Conservation (phyloP, 176 grass and related monocot species). For the Thinopyrum elongatum region DNA sequence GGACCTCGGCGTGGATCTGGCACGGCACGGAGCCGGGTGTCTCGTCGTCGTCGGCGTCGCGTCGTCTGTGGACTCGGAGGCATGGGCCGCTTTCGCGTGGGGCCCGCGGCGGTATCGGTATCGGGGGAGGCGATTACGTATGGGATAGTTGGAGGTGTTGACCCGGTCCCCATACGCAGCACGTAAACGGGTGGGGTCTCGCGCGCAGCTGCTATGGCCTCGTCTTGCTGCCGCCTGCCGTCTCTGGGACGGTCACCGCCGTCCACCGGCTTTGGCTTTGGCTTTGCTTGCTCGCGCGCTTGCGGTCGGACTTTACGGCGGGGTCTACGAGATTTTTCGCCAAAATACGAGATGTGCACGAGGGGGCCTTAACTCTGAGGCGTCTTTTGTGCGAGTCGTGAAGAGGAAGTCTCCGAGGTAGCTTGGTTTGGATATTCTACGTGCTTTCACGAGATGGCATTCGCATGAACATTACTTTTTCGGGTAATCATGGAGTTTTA, state of each 20-base stretch:
- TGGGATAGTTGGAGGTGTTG: slow-evolving; percentile 46
- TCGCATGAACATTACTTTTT: neutral
- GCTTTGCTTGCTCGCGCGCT: neutral
- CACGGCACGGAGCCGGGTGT: slow-evolving; percentile 26
- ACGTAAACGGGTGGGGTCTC: neutral
- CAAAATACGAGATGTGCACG: neutral
- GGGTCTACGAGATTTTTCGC: slow-evolving; percentile 18
- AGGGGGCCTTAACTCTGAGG: neutral
- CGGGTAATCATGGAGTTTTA: no score
- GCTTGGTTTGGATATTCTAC: neutral
- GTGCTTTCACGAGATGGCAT: neutral
- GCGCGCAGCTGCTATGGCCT: neutral
- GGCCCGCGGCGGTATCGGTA: neutral
- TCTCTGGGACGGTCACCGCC: slow-evolving; percentile 11
- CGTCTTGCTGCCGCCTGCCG: neutral
- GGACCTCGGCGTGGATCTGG: neutral
- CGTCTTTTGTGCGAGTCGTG: neutral
- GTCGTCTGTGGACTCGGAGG: neutral
- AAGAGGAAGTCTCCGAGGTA: neutral
- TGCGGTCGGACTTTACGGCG: slow-evolving; percentile 21
- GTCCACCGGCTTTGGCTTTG: neutral
- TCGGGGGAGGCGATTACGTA: neutral
- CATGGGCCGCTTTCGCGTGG: neutral
- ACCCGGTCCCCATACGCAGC: slow-evolving; percentile 8
- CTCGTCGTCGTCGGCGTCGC: neutral